Conservation (phyloP, 805 yeast species). For the Hanseniaspora lindneri region DNA sequence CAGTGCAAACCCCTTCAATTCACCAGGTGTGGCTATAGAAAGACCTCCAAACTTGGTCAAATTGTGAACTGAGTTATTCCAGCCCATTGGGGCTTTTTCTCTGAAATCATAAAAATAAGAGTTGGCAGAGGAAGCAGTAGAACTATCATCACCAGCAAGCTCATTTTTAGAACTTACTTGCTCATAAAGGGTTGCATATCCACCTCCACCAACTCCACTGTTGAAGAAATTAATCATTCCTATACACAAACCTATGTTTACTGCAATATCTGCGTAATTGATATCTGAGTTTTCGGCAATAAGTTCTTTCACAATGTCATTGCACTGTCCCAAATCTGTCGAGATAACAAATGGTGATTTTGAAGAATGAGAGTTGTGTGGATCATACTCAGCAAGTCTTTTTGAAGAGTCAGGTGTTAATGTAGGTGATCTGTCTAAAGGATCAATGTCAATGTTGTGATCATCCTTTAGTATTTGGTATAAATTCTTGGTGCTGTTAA, state of each 20-base stretch:
- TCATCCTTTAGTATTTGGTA: constrained; percentile 15
- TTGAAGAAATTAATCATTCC: constrained; percentile 74
- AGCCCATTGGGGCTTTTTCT: constrained; percentile 65
- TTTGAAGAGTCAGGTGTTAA: constrained; percentile 26
- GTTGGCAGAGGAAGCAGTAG: constrained; percentile 22
- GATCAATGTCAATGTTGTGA: constrained; percentile 33
- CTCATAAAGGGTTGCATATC: constrained; percentile 40
- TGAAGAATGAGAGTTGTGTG: constrained; percentile 17
- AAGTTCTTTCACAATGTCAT: constrained; percentile 24
- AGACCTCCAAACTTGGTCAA: constrained; percentile 67
- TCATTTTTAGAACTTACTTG: background rate
- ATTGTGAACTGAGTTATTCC: constrained; percentile 55
- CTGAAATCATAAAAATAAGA: constrained; percentile 64
- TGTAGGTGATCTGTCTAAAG: constrained; percentile 30
- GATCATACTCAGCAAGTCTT: constrained; percentile 21
- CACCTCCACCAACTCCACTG: constrained; percentile 92
- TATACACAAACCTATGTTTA: constrained; percentile 76
- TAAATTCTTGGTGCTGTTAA: background rate
- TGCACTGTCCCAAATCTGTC: constrained; percentile 31
- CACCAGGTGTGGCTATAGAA: constrained; percentile 89
- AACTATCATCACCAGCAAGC: background rate
- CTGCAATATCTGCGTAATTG: constrained; percentile 87
- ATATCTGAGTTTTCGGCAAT: constrained; percentile 23
- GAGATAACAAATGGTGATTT: constrained; percentile 24
- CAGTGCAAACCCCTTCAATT: constrained; percentile 65